A percentile compares a stretch with the other conserved stretches of the same genome.
Conservation (phyloP, 1,284 basidiomycete species). For the Leucocoprinus gongylophorus region DNA sequence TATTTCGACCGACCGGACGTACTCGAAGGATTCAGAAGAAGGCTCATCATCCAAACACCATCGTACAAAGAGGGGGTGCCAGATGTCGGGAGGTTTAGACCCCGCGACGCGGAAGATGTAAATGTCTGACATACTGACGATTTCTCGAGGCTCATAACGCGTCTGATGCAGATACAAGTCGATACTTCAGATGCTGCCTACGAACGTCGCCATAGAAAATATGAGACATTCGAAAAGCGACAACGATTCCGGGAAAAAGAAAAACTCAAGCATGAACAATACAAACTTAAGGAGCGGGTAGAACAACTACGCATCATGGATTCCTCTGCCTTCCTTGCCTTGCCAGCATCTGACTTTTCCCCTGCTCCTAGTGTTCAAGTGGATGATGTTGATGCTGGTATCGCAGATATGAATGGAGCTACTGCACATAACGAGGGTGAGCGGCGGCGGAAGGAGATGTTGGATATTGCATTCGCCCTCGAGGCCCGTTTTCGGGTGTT, state of each 20-base stretch:
- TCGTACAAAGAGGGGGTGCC: constrained; percentile 58
- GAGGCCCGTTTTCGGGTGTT: constrained; percentile 66
- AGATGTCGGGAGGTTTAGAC: constrained; percentile 58
- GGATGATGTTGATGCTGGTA: constrained; percentile 21
- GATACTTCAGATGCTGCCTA: constrained; percentile 86
- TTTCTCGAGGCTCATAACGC: background rate
- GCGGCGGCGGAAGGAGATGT: constrained; percentile 61
- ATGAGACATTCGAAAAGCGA: constrained; percentile 81
- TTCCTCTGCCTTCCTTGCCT: constrained; percentile 53
- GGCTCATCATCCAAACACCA: constrained; percentile 66
- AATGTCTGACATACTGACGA: constrained; percentile 26
- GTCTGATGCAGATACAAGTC: constrained; percentile 39
- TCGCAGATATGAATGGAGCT: constrained; percentile 35
- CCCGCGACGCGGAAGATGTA: constrained; percentile 62
- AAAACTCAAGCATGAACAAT: constrained; percentile 84
- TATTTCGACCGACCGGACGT: constrained; percentile 77
- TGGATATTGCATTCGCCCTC: constrained; percentile 53
- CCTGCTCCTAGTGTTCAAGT: constrained; percentile 24
- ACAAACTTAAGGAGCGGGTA: constrained; percentile 84
- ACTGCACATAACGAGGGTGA: constrained; percentile 56
- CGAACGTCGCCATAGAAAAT: constrained; percentile 77
- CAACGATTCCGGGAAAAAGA: constrained; percentile 84
- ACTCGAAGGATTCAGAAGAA: constrained; percentile 58
- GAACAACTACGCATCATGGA: constrained; percentile 78
- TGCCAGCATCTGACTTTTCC: constrained; percentile 52